phyloP scores from a whole-genome alignment of 139 green algal genomes.

The Tetradesmus obliquus region DNA sequence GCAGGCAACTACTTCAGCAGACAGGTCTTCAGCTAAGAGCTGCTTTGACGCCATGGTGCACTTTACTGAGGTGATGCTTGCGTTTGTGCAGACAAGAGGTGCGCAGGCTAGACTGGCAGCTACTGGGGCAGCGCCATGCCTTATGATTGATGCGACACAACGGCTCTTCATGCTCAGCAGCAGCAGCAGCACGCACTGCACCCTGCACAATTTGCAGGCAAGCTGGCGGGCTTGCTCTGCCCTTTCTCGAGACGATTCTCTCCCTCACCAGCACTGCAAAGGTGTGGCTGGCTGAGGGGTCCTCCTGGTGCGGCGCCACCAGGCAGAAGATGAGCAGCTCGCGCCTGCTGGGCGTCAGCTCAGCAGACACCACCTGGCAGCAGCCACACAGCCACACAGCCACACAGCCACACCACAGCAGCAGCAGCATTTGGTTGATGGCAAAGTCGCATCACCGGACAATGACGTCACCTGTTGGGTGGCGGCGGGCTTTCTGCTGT shows the following conservation, averaged over 20 bases:
- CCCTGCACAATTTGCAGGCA: background rate
- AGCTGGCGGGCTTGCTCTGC: no score
- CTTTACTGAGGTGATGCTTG: no score
- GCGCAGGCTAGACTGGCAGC: no score
- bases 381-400: background rate
- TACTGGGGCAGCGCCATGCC: no score
- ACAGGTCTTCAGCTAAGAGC: no score
- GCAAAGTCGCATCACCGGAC: no score
- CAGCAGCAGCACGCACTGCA: background rate
- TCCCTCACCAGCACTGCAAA: conserved; percentile 40
- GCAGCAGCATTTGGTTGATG: background rate
- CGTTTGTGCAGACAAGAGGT: no score
- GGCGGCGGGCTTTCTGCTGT: no score
- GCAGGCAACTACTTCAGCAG: no score
- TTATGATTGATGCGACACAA: no score
- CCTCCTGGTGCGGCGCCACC: conserved; percentile 40
- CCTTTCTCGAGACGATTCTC: background rate
- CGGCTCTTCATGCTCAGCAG: background rate
- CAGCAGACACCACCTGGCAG: conserved; percentile 49
- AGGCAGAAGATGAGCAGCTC: conserved; percentile 59
- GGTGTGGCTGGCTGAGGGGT: conserved; percentile 49
- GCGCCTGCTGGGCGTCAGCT: conserved; percentile 43
- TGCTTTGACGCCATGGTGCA: no score
- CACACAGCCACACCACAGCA: background rate
- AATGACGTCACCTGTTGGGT: no score